phyloP scores from a whole-genome alignment of 1,139 yeast species.

The Candida sanyaensis region DNA sequence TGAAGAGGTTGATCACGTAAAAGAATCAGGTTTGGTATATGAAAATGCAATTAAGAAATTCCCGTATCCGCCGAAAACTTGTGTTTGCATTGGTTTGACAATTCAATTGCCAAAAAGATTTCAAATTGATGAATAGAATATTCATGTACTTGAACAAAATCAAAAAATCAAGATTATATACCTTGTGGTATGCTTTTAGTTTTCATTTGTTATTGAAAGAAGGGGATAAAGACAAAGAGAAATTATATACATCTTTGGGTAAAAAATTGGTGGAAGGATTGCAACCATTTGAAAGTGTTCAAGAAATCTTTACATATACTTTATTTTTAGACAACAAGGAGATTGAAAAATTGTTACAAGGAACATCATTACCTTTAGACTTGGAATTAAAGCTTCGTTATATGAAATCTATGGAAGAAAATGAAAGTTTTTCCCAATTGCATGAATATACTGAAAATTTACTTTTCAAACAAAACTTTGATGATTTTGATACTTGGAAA shows the following conservation, averaged over 20 bases:
- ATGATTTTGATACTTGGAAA: constrained; percentile 67
- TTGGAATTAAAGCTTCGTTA: constrained; percentile 59
- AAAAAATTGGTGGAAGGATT: constrained; percentile 48
- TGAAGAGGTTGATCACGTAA: constrained; percentile 30
- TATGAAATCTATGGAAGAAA: constrained; percentile 42
- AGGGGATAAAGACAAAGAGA: constrained; percentile 22
- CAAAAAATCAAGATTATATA: constrained; percentile 31
- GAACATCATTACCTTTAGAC: constrained; percentile 41
- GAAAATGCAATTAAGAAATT: constrained; percentile 59
- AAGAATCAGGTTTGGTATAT: constrained; percentile 45
- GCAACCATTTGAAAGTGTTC: constrained; percentile 49
- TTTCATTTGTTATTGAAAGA: constrained; percentile 32
- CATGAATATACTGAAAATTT: constrained; percentile 30
- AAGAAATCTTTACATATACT: constrained; percentile 59
- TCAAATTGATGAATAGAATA: constrained; percentile 47
- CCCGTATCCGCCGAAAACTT: constrained; percentile 43
- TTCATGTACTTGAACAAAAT: constrained; percentile 42
- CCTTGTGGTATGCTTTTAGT: constrained; percentile 51
- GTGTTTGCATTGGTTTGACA: constrained; percentile 50
- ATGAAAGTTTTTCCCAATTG: constrained; percentile 45
- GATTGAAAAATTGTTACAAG: constrained; percentile 29
- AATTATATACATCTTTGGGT: constrained; percentile 59
- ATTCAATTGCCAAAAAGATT: constrained; percentile 37
- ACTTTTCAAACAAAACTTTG: constrained; percentile 46
- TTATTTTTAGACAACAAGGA: constrained; percentile 41